These are phyloP conservation scores for Lyophyllum shimeji DNA, from an alignment of 768 basidiomycete genomes.

Conservation along the genomic window DNA sequence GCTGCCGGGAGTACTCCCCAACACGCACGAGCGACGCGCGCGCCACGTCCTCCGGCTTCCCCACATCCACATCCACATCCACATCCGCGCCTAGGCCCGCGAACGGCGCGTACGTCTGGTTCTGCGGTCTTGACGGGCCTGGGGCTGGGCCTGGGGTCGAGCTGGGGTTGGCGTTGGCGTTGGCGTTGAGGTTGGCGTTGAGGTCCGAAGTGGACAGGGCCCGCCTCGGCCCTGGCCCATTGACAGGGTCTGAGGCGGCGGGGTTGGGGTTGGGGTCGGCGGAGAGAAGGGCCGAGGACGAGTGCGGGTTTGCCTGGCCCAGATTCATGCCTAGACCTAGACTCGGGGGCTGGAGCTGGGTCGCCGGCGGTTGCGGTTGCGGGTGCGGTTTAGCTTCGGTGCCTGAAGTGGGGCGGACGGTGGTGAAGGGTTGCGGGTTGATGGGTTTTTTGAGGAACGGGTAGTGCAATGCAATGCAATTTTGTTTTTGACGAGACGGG, in stretches of 20 bases:
- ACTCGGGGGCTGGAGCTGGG: too few species aligned
- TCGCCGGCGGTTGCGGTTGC: too few species aligned
- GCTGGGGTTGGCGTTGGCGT: neutral
- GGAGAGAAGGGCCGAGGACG: neutral
- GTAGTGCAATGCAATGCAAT: too few species aligned
- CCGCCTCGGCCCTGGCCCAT: too few species aligned
- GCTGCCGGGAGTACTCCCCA: constrained; percentile 71
- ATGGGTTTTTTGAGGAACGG: too few species aligned
- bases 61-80: neutral
- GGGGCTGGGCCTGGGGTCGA: neutral
- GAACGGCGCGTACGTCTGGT: constrained; percentile 38
- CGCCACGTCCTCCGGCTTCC: constrained; percentile 41
- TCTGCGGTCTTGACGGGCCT: constrained; percentile 1
- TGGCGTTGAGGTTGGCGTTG: neutral
- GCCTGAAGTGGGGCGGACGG: neutral
- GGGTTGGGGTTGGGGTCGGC: neutral
- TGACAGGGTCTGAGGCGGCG: too few species aligned
- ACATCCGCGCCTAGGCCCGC: neutral
- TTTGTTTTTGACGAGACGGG: neutral
- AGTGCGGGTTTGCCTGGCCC: neutral
- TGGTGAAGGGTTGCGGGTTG: neutral
- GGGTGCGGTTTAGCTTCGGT: constrained; percentile 26
- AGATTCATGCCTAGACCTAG: neutral
- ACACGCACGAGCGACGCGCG: constrained; percentile 72
- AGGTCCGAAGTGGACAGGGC: neutral